Conservation (phyloP, 148 eudicot species). For the Diospyros lotus region DNA sequence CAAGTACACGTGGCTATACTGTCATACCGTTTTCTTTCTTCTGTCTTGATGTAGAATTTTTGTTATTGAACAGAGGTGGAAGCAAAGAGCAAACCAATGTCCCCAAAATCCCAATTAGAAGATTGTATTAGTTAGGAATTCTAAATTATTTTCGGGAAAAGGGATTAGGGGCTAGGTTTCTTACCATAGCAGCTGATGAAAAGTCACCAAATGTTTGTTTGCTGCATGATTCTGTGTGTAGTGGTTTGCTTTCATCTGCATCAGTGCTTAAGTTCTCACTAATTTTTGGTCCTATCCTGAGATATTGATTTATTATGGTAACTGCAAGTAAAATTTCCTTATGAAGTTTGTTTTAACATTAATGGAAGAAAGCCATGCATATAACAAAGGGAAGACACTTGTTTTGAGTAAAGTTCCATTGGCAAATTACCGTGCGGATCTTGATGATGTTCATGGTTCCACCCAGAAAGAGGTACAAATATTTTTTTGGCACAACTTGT, state of each 20-base stretch:
- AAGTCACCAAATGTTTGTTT: not conserved
- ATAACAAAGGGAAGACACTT: constrained; percentile 89
- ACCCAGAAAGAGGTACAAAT: constrained; percentile 76
- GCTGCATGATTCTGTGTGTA: not conserved
- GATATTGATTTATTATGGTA: not conserved
- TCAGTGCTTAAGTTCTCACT: not conserved
- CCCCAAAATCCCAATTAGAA: not conserved
- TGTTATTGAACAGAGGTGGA: too few species aligned
- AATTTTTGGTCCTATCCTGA: not conserved
- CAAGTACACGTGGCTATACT: too few species aligned
- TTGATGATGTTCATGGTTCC: constrained; percentile 92
- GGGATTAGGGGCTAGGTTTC: not conserved
- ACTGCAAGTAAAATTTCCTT: not conserved
- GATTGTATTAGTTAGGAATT: not conserved
- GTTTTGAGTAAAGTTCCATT: constrained; percentile 91
- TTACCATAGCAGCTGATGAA: not conserved
- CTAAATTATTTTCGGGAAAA: not conserved
- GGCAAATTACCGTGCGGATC: constrained; percentile 91
- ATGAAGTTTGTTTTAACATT: constrained; percentile 23
- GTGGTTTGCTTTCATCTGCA: not conserved
- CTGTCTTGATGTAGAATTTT: too few species aligned
- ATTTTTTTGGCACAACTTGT: not conserved
- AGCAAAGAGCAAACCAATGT: not conserved
- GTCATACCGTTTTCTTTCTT: too few species aligned
- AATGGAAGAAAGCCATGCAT: constrained; percentile 88